phyloP scores from a whole-genome alignment of 805 yeast species.

The Metschnikowia corniflorae region DNA sequence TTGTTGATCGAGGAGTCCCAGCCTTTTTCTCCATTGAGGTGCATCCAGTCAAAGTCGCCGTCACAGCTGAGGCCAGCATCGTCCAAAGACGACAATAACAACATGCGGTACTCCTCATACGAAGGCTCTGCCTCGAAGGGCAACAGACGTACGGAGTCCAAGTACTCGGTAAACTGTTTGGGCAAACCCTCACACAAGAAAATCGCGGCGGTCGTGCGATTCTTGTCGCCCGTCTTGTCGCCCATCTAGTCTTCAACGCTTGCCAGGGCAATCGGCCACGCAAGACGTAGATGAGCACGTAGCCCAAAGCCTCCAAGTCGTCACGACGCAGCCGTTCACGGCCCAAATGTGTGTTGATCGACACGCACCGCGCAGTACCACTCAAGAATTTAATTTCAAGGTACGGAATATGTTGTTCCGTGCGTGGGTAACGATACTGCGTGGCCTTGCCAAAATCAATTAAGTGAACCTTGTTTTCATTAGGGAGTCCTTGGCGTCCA shows the following conservation, averaged over 20 bases:
- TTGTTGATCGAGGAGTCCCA: slow-evolving; percentile 76
- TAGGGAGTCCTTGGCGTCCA: slow-evolving; percentile 56
- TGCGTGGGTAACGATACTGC: slow-evolving; percentile 75
- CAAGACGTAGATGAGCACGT: slow-evolving; percentile 89
- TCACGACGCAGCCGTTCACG: slow-evolving; percentile 96
- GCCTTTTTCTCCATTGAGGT: slow-evolving; percentile 72
- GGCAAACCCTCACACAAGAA: slow-evolving; percentile 77
- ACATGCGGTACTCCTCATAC: slow-evolving; percentile 59
- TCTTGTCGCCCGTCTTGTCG: slow-evolving; percentile 93
- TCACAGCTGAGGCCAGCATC: slow-evolving; percentile 59
- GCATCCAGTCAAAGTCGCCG: slow-evolving; percentile 79
- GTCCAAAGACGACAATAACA: slow-evolving; percentile 57
- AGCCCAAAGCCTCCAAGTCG: slow-evolving; percentile 91
- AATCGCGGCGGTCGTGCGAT: slow-evolving; percentile 85
- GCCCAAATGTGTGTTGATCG: slow-evolving; percentile 93
- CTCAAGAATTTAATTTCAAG: slow-evolving; percentile 94
- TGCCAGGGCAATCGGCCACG: slow-evolving; percentile 98
- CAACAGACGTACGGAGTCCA: slow-evolving; percentile 62
- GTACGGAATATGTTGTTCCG: slow-evolving; percentile 82
- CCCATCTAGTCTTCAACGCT: slow-evolving; percentile 97
- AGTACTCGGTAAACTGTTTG: slow-evolving; percentile 68
- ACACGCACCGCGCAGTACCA: slow-evolving; percentile 96
- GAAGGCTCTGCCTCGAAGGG: slow-evolving; percentile 81
- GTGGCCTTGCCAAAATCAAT: slow-evolving; percentile 89
- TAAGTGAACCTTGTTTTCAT: slow-evolving; percentile 65